These are phyloP conservation scores for Passiflora organensis DNA, from an alignment of 345 rosid genomes.

Conservation along the genomic window DNA sequence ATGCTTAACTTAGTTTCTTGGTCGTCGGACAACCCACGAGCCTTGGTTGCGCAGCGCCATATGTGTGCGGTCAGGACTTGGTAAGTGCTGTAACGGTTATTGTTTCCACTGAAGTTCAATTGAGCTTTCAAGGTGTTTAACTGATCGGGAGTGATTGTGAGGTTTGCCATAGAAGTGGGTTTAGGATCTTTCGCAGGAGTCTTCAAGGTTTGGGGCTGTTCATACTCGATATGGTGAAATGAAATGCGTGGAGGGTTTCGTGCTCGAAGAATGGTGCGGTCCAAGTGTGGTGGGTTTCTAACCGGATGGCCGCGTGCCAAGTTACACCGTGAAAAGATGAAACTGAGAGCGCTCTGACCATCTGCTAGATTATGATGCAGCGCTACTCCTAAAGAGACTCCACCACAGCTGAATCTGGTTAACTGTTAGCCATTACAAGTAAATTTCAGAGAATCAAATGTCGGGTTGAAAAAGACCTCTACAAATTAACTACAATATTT, in stretches of 20 bases:
- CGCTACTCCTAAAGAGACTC: slow-evolving; percentile 9
- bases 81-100: not conserved
- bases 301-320: slow-evolving; percentile 3
- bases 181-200: not conserved
- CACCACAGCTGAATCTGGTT: slow-evolving; percentile 13
- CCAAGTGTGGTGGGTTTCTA: not conserved
- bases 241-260: not conserved
- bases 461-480: no score
- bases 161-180: not conserved
- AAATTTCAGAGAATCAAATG: not conserved
- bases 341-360: not conserved
- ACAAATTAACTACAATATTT: no score
- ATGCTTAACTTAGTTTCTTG: slow-evolving; percentile 8
- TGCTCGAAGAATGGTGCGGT: slow-evolving; percentile 7
- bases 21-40: slow-evolving; percentile 1
- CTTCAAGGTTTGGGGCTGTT: not conserved
- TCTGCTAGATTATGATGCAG: slow-evolving; percentile 9
- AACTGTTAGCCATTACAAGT: not conserved
- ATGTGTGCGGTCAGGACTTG: slow-evolving; percentile 10
- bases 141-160: not conserved
- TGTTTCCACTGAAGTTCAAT: not conserved
- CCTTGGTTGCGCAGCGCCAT: slow-evolving; percentile 14
- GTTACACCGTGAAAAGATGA: slow-evolving; percentile 9
- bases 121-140: not conserved
- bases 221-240: slow-evolving; percentile 5